phyloP scores from a whole-genome alignment of 129 eudicot genomes.

The Escallonia rubra region DNA sequence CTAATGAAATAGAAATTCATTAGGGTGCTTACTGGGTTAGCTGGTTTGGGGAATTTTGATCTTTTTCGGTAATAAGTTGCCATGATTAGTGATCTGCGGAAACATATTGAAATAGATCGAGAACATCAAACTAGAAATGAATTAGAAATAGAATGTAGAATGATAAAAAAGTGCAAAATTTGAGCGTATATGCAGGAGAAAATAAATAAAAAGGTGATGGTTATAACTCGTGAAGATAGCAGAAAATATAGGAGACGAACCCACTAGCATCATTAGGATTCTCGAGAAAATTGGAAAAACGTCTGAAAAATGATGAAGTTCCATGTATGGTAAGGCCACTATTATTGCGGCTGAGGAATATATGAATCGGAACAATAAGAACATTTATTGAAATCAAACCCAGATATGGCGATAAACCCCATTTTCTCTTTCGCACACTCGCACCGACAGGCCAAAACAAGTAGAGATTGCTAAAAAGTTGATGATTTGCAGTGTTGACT shows the following conservation, averaged over 20 bases:
- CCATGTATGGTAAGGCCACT: slow-evolving; percentile 2
- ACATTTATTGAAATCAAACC: background rate
- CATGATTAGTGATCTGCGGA: slow-evolving; percentile 12
- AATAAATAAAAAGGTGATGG: background rate
- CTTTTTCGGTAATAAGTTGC: slow-evolving; percentile 39
- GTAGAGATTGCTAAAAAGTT: background rate
- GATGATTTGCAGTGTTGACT: background rate
- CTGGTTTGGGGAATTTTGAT: slow-evolving; percentile 18
- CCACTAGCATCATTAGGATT: slow-evolving; percentile 10
- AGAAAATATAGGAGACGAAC: background rate
- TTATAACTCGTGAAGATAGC: background rate
- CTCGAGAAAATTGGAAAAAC: background rate
- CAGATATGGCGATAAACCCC: background rate
- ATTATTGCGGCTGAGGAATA: slow-evolving; percentile 13
- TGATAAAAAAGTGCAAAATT: background rate
- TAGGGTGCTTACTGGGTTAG: slow-evolving; percentile 25
- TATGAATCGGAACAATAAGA: background rate
- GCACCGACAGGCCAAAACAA: background rate
- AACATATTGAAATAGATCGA: background rate
- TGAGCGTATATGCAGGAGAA: background rate
- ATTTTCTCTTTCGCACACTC: background rate
- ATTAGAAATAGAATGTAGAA: background rate
- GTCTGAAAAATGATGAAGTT: background rate
- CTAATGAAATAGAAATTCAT: too few species aligned
- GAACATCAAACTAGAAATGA: slow-evolving; percentile 1